phyloP scores from a whole-genome alignment of 2,329 filamentous ascomycete genomes.

The Scopulariopsis brevicaulis region DNA sequence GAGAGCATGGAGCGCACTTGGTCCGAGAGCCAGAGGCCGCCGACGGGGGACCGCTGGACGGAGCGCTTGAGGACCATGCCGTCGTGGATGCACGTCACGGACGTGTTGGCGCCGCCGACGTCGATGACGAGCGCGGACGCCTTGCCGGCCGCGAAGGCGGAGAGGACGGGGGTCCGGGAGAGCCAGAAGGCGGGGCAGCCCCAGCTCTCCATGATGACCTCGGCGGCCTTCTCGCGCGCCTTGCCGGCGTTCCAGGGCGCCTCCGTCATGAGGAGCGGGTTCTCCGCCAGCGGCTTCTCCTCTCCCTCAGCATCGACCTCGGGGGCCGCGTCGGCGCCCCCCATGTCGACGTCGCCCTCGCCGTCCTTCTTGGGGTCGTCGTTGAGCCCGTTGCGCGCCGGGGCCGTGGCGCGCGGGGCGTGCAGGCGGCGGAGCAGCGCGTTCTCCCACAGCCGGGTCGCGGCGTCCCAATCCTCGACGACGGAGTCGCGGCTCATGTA shows the following conservation, averaged over 20 bases:
- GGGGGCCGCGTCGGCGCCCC: conserved; percentile 17
- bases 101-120: conserved; percentile 78
- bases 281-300: conserved; percentile 79
- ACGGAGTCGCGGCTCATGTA: conserved; percentile 83
- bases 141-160: conserved; percentile 87
- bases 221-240: conserved; percentile 84
- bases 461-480: conserved; percentile 94
- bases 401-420: conserved; percentile 52
- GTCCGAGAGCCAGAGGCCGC: conserved; percentile 79
- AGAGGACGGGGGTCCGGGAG: conserved; percentile 76
- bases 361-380: conserved; percentile 40
- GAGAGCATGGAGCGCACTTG: conserved; percentile 78
- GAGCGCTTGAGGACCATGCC: conserved; percentile 89
- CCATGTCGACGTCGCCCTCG: conserved; percentile 50
- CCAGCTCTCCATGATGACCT: conserved; percentile 96
- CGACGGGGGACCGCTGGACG: conserved; percentile 73
- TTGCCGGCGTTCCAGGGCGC: conserved; percentile 85
- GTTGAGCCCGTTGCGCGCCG: conserved; percentile 64
- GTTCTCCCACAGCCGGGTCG: conserved; percentile 83
- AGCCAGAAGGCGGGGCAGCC: conserved; percentile 91
- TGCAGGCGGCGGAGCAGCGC: conserved; percentile 83
- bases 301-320: conserved; percentile 23
- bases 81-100: conserved; percentile 84
- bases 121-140: conserved; percentile 88
- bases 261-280: conserved; percentile 87